phyloP scores from a whole-genome alignment of 352 stramenopile species.

The Globisporangium acanthophoron region DNA sequence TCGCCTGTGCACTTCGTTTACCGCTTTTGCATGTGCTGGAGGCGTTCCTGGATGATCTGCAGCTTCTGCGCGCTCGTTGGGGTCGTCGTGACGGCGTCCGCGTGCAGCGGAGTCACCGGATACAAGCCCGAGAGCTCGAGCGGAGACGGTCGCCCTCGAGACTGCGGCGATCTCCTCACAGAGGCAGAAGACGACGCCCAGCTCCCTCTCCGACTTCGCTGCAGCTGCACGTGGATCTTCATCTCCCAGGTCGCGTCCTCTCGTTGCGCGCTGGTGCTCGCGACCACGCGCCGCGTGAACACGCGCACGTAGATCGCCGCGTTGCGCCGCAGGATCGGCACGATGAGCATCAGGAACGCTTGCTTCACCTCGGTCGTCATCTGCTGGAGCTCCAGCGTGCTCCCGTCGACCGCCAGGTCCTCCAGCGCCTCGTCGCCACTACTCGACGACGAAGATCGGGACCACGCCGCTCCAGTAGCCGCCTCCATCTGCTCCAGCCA shows the following conservation, averaged over 20 bases:
- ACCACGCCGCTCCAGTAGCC: neutral
- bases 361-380: conserved; percentile 73
- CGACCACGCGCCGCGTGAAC: conserved; percentile 28
- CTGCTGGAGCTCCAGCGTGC: conserved; percentile 41
- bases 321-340: conserved; percentile 63
- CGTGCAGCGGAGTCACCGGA: conserved; percentile 9
- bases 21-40: conserved; percentile 43
- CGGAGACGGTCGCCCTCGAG: conserved; percentile 13
- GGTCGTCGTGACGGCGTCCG: conserved; percentile 17
- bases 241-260: conserved; percentile 44
- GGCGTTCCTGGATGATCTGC: conserved; percentile 59
- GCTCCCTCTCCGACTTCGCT: neutral
- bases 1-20: neutral
- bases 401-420: conserved; percentile 20
- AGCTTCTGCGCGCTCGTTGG: conserved; percentile 24
- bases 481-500: conserved; percentile 51
- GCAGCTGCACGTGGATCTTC: conserved; percentile 49
- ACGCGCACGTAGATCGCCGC: conserved; percentile 39
- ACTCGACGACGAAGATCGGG: neutral
- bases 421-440: neutral
- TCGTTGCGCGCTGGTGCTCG: conserved; percentile 11
- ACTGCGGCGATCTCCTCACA: neutral
- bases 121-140: conserved; percentile 8
- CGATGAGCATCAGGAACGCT: conserved; percentile 58
- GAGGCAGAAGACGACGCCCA: neutral